A percentile compares a stretch with the other conserved stretches of the same genome.
phyloP scores from a whole-genome alignment of 1,139 yeast species.

The Blastobotrys elegans region DNA sequence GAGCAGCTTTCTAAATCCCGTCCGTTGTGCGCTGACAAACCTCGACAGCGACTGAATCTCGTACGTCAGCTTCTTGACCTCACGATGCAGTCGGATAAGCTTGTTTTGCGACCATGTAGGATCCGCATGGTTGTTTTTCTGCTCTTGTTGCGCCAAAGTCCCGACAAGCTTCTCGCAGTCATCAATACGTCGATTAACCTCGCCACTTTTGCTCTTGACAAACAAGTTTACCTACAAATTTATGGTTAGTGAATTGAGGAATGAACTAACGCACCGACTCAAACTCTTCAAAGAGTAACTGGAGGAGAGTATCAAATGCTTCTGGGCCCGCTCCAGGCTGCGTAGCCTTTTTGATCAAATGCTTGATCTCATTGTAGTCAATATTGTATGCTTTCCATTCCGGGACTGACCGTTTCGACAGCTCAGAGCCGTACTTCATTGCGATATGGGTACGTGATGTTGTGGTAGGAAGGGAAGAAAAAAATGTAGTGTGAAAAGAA shows the following conservation, averaged over 20 bases:
- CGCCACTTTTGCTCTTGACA: constrained; percentile 62
- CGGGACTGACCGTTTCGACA: constrained; percentile 70
- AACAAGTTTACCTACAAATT: constrained; percentile 48
- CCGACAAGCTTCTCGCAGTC: constrained; percentile 39
- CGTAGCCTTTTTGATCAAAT: constrained; percentile 51
- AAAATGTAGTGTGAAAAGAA: background rate
- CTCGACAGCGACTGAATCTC: constrained; percentile 68
- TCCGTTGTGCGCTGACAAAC: constrained; percentile 71
- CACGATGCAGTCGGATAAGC: constrained; percentile 31
- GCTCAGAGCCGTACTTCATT: constrained; percentile 85
- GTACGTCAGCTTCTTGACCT: constrained; percentile 44
- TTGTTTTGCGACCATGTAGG: constrained; percentile 21
- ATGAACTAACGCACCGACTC: too few species aligned
- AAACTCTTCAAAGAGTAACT: constrained; percentile 45
- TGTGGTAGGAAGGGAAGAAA: background rate
- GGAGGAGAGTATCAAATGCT: constrained; percentile 21
- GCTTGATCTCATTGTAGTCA: constrained; percentile 73
- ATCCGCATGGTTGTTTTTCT: background rate
- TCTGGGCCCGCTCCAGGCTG: constrained; percentile 25
- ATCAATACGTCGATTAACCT: constrained; percentile 42
- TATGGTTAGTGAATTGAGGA: too few species aligned
- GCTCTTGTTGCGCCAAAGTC: constrained; percentile 29
- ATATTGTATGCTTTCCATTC: constrained; percentile 85
- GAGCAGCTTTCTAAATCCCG: constrained; percentile 74
- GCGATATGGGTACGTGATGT: background rate